Percentiles rank a stretch among this genome's conserved stretches.
These are phyloP conservation scores for Maudiozyma barnettii DNA, from an alignment of 805 yeast species.

Conservation along the genomic window DNA sequence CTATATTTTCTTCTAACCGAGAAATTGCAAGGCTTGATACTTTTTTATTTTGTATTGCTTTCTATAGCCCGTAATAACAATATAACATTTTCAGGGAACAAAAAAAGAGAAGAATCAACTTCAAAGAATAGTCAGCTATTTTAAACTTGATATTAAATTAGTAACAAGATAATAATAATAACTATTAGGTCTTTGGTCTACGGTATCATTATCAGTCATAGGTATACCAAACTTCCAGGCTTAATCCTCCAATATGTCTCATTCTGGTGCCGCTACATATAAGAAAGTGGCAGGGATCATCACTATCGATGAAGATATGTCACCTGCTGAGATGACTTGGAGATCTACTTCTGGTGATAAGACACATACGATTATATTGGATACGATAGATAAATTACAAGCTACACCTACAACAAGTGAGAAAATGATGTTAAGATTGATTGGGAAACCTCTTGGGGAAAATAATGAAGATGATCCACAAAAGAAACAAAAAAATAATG, in stretches of 20 bases:
- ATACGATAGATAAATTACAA: constrained; percentile 42
- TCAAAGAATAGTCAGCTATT: no score
- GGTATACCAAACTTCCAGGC: neutral
- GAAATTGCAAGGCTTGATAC: no score
- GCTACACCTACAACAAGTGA: constrained; percentile 62
- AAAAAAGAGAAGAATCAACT: no score
- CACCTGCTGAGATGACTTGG: constrained; percentile 51
- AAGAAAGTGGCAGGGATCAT: constrained; percentile 50
- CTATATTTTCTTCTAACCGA: no score
- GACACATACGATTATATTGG: constrained; percentile 33
- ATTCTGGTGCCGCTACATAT: constrained; percentile 45
- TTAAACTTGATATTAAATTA: no score
- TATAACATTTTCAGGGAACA: no score
- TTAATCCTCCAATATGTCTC: constrained; percentile 25
- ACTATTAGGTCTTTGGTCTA: no score
- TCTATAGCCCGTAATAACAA: no score
- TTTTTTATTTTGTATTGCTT: no score
- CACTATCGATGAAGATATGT: constrained; percentile 44
- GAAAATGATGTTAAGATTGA: constrained; percentile 55
- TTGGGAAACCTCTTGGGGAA: constrained; percentile 33
- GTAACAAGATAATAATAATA: no score
- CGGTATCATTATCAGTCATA: no score
- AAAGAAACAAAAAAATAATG: constrained; percentile 23
- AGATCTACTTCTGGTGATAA: constrained; percentile 43
- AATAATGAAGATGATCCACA: neutral